phyloP scores from a whole-genome alignment of 345 rosid species.

The rapeseed (Brassica napus) region DNA sequence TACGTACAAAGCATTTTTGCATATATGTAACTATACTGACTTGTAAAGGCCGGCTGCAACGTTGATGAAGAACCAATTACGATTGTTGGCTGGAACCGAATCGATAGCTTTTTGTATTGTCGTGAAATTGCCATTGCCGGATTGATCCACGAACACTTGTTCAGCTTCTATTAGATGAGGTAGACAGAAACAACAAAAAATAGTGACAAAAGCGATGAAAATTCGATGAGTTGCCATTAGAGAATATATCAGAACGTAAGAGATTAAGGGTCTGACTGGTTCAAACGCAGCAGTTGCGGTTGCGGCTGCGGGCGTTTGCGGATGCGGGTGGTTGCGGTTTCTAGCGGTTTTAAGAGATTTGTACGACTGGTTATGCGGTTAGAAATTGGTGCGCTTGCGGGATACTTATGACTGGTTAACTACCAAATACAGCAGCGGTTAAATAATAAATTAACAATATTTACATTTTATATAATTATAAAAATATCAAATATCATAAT shows the following conservation, averaged over 20 bases:
- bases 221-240: slow-evolving; percentile 20
- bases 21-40: slow-evolving; percentile 35
- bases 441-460: too few relatives aligned
- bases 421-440: too few relatives aligned
- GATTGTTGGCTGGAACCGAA: slow-evolving; percentile 50
- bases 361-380: too few relatives aligned
- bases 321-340: too few relatives aligned
- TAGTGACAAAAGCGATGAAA: not conserved
- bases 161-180: slow-evolving; percentile 11
- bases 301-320: too few relatives aligned
- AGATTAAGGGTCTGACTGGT: too few relatives aligned
- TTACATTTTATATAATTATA: too few relatives aligned
- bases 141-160: slow-evolving; percentile 46
- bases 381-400: too few relatives aligned
- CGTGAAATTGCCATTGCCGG: slow-evolving; percentile 56
- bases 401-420: too few relatives aligned
- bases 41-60: slow-evolving; percentile 55
- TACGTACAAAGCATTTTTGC: not conserved
- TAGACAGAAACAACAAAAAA: slow-evolving; percentile 23
- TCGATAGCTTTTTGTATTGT: slow-evolving; percentile 64
- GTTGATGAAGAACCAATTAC: slow-evolving; percentile 54
- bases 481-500: too few relatives aligned
- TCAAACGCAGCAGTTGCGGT: too few relatives aligned
- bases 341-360: too few relatives aligned
- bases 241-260: slow-evolving; percentile 20